These are phyloP conservation scores for Boletus huronensis DNA, from an alignment of 768 basidiomycete genomes.

Conservation along the genomic window DNA sequence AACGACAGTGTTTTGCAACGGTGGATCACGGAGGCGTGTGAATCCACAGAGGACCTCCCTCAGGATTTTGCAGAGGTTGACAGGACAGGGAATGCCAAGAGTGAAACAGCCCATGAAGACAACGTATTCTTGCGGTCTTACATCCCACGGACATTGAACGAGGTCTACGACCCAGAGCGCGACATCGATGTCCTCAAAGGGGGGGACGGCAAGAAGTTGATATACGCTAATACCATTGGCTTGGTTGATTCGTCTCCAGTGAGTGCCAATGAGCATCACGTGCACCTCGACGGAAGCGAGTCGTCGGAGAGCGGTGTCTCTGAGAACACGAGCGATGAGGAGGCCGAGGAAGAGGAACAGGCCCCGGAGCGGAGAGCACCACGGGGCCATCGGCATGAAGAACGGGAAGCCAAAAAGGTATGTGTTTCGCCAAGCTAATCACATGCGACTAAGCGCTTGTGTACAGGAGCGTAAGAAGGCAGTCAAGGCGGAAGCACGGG, in stretches of 20 bases:
- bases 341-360: conserved; percentile 35
- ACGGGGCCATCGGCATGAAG: conserved; percentile 90
- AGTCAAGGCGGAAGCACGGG: conserved; percentile 80
- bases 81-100: conserved; percentile 14
- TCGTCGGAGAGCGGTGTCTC: conserved; percentile 22
- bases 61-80: conserved; percentile 11
- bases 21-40: conserved; percentile 45
- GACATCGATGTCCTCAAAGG: conserved; percentile 73
- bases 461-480: conserved; percentile 87
- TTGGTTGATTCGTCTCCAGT: conserved; percentile 46
- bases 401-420: conserved; percentile 88
- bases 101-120: conserved; percentile 63
- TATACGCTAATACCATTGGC: conserved; percentile 87
- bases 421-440: conserved; percentile 3
- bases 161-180: conserved; percentile 92
- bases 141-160: conserved; percentile 89
- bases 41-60: conserved; percentile 13
- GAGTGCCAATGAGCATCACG: conserved; percentile 6
- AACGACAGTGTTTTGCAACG: conserved; percentile 34
- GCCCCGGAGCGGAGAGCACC: conserved; percentile 51
- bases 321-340: conserved; percentile 32
- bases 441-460: conserved; percentile 8
- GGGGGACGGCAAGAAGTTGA: conserved; percentile 70
- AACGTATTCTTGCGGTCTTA: conserved; percentile 86
- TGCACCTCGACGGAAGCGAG: conserved; percentile 20